phyloP scores from a whole-genome alignment of 169 alveolate species.

The Miamiensis avidus region DNA sequence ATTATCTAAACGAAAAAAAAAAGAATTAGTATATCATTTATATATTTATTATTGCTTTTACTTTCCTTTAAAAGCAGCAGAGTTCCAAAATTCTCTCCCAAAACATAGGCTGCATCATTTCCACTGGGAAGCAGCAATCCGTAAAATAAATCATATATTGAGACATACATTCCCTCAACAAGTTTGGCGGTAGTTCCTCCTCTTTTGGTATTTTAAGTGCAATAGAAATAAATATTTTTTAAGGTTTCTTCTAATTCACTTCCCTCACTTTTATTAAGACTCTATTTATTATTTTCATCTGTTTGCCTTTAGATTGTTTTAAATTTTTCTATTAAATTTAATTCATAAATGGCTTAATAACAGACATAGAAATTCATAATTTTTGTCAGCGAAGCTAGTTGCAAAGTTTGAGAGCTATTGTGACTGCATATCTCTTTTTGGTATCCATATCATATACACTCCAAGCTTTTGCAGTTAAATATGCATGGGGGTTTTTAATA shows the following conservation, averaged over 20 bases:
- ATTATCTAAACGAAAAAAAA: neutral
- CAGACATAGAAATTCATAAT: conserved; percentile 69
- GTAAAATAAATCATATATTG: conserved; percentile 52
- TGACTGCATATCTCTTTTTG: neutral
- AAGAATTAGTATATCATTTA: too few species aligned
- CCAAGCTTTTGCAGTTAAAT: neutral
- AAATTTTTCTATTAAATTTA: conserved; percentile 26
- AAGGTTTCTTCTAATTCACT: neutral
- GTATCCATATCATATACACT: neutral
- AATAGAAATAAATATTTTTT: neutral
- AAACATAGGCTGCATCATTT: conserved; percentile 69
- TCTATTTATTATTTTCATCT: neutral
- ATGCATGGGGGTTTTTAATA: too few species aligned
- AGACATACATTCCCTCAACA: conserved; percentile 48
- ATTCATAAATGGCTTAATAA: conserved; percentile 26
- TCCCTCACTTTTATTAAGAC: neutral
- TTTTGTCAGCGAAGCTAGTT: conserved; percentile 78
- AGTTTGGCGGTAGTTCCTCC: conserved; percentile 61
- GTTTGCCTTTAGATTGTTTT: conserved; percentile 14
- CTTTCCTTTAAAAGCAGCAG: neutral
- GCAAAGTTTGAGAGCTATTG: neutral
- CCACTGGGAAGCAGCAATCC: conserved; percentile 78
- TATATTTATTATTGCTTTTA: too few species aligned
- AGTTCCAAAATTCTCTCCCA: conserved; percentile 61
- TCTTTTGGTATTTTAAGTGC: neutral